Evolutionary conservation across 371 early-diverging fungal genomes (phyloP).

Genomic region (Mucor racemosus): DNA sequence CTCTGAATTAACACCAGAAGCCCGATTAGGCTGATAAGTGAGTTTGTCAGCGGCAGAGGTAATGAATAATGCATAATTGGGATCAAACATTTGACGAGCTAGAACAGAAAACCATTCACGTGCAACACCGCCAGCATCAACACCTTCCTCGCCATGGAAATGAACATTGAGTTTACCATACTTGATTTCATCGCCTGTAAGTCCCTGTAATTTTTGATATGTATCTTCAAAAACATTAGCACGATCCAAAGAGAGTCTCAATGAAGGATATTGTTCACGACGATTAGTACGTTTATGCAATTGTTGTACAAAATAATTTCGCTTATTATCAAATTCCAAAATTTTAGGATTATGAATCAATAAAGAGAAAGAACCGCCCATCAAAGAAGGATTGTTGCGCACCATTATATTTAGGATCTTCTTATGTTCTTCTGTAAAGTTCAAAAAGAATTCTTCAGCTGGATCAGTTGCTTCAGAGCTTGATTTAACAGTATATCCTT

Average conservation of each 20-base stretch:
- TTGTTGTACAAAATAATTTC: slow-evolving; percentile 96
- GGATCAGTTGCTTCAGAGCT: slow-evolving; percentile 22
- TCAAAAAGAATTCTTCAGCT: slow-evolving; percentile 79
- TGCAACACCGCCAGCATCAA: slow-evolving; percentile 98
- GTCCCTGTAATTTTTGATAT: slow-evolving; percentile 91
- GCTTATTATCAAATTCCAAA: slow-evolving; percentile 98
- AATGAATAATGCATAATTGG: slow-evolving; percentile 97
- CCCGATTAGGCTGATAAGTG: slow-evolving; percentile 97
- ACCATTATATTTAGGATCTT: slow-evolving; percentile 97
- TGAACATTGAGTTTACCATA: slow-evolving; percentile 93
- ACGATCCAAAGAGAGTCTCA: slow-evolving; percentile 92
- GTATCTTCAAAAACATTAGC: slow-evolving; percentile 97
- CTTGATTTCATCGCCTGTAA: slow-evolving; percentile 91
- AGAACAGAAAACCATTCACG: slow-evolving; percentile 99
- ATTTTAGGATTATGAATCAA: slow-evolving; percentile 96
- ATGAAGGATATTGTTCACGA: slow-evolving; percentile 70
- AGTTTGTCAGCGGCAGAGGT: slow-evolving; percentile 95
- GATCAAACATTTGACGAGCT: slow-evolving; percentile 98
- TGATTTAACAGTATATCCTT: slow-evolving; percentile 13
- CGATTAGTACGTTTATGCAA: slow-evolving; percentile 78
- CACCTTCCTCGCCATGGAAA: slow-evolving; percentile 97
- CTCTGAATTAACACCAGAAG: slow-evolving; percentile 94
- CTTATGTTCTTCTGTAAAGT: slow-evolving; percentile 93
- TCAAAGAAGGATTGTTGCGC: slow-evolving; percentile 92
- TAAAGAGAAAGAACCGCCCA: slow-evolving; percentile 97